Base-by-base conservation (phyloP, 1,284 basidiomycete species). In the Ustilago shanxiensis region DNA sequence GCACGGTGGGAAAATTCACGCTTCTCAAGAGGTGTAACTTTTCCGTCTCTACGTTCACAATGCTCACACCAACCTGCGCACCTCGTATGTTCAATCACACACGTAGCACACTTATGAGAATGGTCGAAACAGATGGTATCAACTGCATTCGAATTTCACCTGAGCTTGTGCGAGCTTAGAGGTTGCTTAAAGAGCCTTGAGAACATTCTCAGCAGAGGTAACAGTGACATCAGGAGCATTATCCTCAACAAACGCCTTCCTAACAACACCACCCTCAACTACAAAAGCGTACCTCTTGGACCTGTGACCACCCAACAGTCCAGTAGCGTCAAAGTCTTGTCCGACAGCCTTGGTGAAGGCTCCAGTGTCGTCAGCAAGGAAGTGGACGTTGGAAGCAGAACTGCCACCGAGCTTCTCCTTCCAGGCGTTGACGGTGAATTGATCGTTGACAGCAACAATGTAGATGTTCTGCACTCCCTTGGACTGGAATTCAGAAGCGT, bases 321-420 rank as follows among this genome's bases (percentile, higher is more conserved):
- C 77, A 18, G 74, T 60, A n/a, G 83, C 83, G 58, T 85, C 81
- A 55, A 85, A 85, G 67, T 62, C 62, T 57, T 82, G 79, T 14
- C 83, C 83, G 1, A 81, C 59, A 18, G 79, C 75, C 50, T 79
- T 68, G 53, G 82, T 85, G 68, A 81, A 85, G n/a, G 79, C 79
- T 26, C 79, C 82, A 20, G 80, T 81, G 70, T 85, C 83, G 55
- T 85, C 83, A 50, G 82, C 74, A 3, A 85, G 67, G 72, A 85
- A 80, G 72, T 81, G 80, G 24, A 85, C 76, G 51, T 72, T 72
- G 53, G 77, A 45, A 8, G 69, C 57, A 7, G 49, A 57, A 14
- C 55, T 49, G 22, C 75, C 73, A 37, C 72, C 79, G 22, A 84
- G 72, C 67, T 84, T 79, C 70, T 85, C 79, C 66, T 81, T 82